Base-by-base conservation (phyloP, 192 early-diverging fungal species). In the Entophlyctis luteolus region DNA sequence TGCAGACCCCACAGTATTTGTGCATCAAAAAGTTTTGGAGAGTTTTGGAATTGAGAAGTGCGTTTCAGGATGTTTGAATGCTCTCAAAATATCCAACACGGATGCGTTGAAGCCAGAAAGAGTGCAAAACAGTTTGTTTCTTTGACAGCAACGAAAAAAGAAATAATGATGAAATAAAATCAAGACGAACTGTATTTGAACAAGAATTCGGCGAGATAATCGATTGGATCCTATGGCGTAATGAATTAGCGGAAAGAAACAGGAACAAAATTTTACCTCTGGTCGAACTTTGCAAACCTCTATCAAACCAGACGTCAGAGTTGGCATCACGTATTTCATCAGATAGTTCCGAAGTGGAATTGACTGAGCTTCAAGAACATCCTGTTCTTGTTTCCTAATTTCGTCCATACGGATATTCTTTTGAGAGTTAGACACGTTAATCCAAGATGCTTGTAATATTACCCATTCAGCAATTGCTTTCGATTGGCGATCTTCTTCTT, bases 241-340 rank as follows among this genome's bases (percentile, higher is more conserved):
- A 25, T 66, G 23, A 28, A 16, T 45, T 20, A 45, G 20, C 1
- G 28, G 10, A 20, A 20, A 23, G 20, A 60, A 3, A 45, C 2
- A 14, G 4, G 0, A 56, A 57, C 20, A 52, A 36, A 16, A 12
- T 36, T 59, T 16, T 65, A 80, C 81, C 75, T 86, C 85, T 29
- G 85, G 85, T 28, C 85, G 59, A n/a, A 77, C 71, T 69, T 85
- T 86, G 47, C 78, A 78, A 12, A 86, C 81, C 39, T 86, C 85
- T 55, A 86, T 82, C 37, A 86, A 62, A n/a, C 79, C 85, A n/a
- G 80, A 72, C 0, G 83, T 84, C 34, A 86, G 55, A 2, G 81
- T 83, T 18, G 85, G 85, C 78, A 86, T 86, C 39, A 86, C 82
- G 57, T 75, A 76, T 46, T 83, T 85, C 75, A 86, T 81, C 4